phyloP scores from a whole-genome alignment of 2,329 filamentous ascomycete genomes.

The Thielaviopsis punctulata region DNA sequence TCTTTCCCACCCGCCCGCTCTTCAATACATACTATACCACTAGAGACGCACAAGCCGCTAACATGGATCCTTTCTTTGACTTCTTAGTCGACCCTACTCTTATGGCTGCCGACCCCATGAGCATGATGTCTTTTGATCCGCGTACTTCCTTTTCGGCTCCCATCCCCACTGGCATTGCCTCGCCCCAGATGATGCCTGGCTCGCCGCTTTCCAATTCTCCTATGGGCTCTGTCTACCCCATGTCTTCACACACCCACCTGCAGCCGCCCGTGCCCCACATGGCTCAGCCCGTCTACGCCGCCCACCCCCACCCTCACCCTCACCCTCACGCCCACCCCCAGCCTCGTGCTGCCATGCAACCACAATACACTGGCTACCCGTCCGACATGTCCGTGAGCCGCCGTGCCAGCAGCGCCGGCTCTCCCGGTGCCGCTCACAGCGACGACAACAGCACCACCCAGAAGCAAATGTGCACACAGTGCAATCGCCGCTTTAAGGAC shows the following conservation, averaged over 20 bases:
- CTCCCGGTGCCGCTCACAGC: slow-evolving; percentile 34
- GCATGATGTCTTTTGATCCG: neutral
- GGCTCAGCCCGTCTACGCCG: too few species aligned
- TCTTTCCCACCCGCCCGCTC: neutral
- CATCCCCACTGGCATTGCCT: slow-evolving; percentile 3
- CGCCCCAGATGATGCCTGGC: slow-evolving; percentile 6
- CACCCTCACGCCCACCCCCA: slow-evolving; percentile 19
- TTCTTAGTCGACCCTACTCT: neutral
- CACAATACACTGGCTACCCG: slow-evolving; percentile 20
- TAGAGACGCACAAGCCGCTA: neutral
- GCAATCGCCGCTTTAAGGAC: slow-evolving; percentile 76
- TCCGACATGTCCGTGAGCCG: slow-evolving; percentile 24
- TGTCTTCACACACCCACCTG: neutral
- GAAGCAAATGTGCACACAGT: slow-evolving; percentile 48
- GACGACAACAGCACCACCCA: slow-evolving; percentile 49
- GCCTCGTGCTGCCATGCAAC: slow-evolving; percentile 42
- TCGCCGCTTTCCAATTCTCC: slow-evolving; percentile 6
- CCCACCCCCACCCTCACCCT: slow-evolving; percentile 28
- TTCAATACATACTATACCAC: neutral
- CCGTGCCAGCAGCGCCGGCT: slow-evolving; percentile 15
- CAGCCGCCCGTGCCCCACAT: neutral
- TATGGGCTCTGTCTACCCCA: slow-evolving; percentile 3
- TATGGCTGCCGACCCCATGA: slow-evolving; percentile 3
- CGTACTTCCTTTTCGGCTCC: neutral
- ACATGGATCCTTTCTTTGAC: slow-evolving; percentile 1